Conservation (phyloP, 371 early-diverging fungal genomes). For the Mortierella sp. region DNA sequence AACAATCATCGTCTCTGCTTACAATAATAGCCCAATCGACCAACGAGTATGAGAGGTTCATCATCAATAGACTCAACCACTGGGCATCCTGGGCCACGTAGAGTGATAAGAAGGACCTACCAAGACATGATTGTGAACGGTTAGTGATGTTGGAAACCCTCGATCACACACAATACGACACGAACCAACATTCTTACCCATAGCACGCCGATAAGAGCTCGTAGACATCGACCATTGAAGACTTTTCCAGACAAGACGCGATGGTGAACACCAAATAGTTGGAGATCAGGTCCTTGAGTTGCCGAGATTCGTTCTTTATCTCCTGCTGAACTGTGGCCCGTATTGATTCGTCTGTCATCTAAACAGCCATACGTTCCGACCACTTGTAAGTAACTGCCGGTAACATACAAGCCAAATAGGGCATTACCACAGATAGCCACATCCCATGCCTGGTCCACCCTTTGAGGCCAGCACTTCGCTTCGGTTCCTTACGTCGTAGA, state of each 20-base stretch:
- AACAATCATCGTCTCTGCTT: constrained; percentile 1
- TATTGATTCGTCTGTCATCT: constrained; percentile 42
- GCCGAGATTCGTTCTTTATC: constrained; percentile 11
- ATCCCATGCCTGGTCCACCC: too few relatives aligned
- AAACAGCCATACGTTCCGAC: not conserved
- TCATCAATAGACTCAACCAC: constrained; percentile 32
- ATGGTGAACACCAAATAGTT: constrained; percentile 38
- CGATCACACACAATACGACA: too few relatives aligned
- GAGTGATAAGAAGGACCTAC: constrained; percentile 30
- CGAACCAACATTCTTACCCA: constrained; percentile 29
- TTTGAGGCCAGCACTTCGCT: too few relatives aligned
- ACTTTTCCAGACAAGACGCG: constrained; percentile 21
- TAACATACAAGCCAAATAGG: not conserved
- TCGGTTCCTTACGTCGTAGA: constrained; percentile 30
- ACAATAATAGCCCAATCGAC: constrained; percentile 43
- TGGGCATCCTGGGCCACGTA: constrained; percentile 28
- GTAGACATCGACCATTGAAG: constrained; percentile 25
- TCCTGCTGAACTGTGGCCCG: constrained; percentile 17
- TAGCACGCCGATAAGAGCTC: constrained; percentile 32
- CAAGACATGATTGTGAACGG: not conserved
- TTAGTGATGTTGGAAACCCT: not conserved
- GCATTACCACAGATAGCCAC: too few relatives aligned
- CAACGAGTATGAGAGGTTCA: constrained; percentile 31
- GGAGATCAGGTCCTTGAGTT: constrained; percentile 23
- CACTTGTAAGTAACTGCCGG: not conserved